A percentile compares a stretch with the other conserved stretches of the same genome.
phyloP scores from a whole-genome alignment of 192 early-diverging fungal species.

The Coemansia sp. region DNA sequence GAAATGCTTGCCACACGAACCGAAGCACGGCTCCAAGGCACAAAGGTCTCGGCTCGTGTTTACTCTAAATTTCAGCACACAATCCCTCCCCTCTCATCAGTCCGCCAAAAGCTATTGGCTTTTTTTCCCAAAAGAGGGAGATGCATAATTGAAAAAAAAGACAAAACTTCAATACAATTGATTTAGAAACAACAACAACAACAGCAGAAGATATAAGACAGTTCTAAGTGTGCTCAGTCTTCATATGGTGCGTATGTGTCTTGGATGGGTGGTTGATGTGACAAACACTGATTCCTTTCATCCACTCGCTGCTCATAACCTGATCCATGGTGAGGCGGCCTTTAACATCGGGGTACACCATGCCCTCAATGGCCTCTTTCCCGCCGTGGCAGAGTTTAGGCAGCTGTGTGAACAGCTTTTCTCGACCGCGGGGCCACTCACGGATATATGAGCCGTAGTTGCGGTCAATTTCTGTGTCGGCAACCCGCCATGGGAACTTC shows the following conservation, averaged over 20 bases:
- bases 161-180: slow-evolving; percentile 4
- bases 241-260: slow-evolving; percentile 40
- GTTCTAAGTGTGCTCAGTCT: slow-evolving; percentile 18
- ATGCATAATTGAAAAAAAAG: background rate
- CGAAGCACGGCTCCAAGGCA: too few species aligned
- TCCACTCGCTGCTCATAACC: slow-evolving; percentile 75
- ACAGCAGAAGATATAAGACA: slow-evolving; percentile 7
- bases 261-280: slow-evolving; percentile 20
- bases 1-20: too few species aligned
- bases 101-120: background rate
- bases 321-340: slow-evolving; percentile 64
- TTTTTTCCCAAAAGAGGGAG: too few species aligned
- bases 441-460: slow-evolving; percentile 59
- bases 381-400: slow-evolving; percentile 59
- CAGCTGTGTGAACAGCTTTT: slow-evolving; percentile 57
- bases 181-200: background rate
- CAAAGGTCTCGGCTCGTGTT: too few species aligned
- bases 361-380: slow-evolving; percentile 60
- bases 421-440: slow-evolving; percentile 55
- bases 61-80: too few species aligned
- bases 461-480: slow-evolving; percentile 57
- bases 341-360: slow-evolving; percentile 62
- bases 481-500: slow-evolving; percentile 67
- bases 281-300: slow-evolving; percentile 63
- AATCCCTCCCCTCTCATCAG: too few species aligned